Evolutionary conservation across 768 basidiomycete species (phyloP).

Genomic region (Suillus clintonianus): DNA sequence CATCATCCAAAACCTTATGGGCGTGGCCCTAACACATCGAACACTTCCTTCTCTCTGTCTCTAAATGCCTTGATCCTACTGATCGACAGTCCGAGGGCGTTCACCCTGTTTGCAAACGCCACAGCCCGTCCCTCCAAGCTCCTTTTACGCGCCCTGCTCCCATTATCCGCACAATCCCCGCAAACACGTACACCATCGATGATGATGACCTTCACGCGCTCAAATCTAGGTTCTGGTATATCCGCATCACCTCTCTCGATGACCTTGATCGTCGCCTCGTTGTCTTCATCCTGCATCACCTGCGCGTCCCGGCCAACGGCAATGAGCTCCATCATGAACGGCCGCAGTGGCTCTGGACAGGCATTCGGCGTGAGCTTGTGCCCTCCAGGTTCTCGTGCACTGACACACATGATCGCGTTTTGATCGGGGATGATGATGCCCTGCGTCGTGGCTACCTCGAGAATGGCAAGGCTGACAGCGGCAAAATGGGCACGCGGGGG

Average conservation of each 20-base stretch:
- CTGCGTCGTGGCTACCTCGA: constrained; percentile 61
- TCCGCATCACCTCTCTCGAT: constrained; percentile 33
- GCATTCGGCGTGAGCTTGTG: constrained; percentile 53
- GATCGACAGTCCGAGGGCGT: constrained; percentile 70
- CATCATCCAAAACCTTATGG: constrained; percentile 21
- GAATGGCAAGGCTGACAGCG: constrained; percentile 70
- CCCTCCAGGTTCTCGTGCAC: constrained; percentile 48
- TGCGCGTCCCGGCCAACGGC: constrained; percentile 53
- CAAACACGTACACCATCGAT: constrained; percentile 48
- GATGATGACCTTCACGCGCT: constrained; percentile 57
- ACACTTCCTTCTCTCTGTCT: constrained; percentile 70
- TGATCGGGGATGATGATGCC: constrained; percentile 44
- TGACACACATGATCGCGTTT: constrained; percentile 19
- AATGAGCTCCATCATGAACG: constrained; percentile 70
- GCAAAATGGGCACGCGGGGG: constrained; percentile 79
- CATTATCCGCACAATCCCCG: constrained; percentile 20
- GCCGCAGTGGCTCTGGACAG: constrained; percentile 63
- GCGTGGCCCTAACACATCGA: constrained; percentile 59
- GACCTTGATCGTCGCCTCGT: constrained; percentile 47
- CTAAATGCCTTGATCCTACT: constrained; percentile 70
- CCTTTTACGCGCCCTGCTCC: constrained; percentile 37
- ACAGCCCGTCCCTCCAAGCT: constrained; percentile 68
- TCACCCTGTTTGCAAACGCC: constrained; percentile 76
- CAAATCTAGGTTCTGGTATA: constrained; percentile 49
- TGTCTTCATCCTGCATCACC: constrained; percentile 57